These are phyloP conservation scores for Effrenium voratum DNA, from an alignment of 73 alveolate species.

Conservation along the genomic window DNA sequence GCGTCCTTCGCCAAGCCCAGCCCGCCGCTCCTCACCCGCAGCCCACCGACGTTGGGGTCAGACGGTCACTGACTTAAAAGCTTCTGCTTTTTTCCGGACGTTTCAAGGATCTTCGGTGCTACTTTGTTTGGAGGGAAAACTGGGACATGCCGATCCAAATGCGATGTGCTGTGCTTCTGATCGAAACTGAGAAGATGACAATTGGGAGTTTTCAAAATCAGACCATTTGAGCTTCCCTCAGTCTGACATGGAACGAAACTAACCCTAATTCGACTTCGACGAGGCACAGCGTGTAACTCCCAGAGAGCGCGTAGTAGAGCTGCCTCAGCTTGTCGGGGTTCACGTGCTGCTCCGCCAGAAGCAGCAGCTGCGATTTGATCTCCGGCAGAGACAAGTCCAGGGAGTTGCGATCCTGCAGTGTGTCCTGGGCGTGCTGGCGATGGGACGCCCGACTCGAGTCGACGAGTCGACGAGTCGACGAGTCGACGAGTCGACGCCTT, in stretches of 20 bases:
- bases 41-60: not conserved
- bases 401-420: not conserved
- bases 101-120: too few relatives aligned
- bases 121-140: too few relatives aligned
- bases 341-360: slow-evolving; percentile 65
- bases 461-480: not conserved
- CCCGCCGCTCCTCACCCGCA: slow-evolving; percentile 31
- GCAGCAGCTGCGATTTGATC: slow-evolving; percentile 7
- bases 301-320: slow-evolving; percentile 3
- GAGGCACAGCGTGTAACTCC: slow-evolving; percentile 27
- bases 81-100: too few relatives aligned
- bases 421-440: not conserved
- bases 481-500: not conserved
- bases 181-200: too few relatives aligned
- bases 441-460: not conserved
- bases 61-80: too few relatives aligned
- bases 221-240: too few relatives aligned
- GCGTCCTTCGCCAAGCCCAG: slow-evolving; percentile 25
- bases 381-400: slow-evolving; percentile 5
- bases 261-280: too few relatives aligned
- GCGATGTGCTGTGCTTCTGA: too few relatives aligned
- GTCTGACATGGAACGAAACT: too few relatives aligned
- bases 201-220: too few relatives aligned
- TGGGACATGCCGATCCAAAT: too few relatives aligned
- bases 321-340: slow-evolving; percentile 44